Conservation (phyloP, 2,329 filamentous ascomycete species). For the Sclerotinia sclerotiorum region DNA sequence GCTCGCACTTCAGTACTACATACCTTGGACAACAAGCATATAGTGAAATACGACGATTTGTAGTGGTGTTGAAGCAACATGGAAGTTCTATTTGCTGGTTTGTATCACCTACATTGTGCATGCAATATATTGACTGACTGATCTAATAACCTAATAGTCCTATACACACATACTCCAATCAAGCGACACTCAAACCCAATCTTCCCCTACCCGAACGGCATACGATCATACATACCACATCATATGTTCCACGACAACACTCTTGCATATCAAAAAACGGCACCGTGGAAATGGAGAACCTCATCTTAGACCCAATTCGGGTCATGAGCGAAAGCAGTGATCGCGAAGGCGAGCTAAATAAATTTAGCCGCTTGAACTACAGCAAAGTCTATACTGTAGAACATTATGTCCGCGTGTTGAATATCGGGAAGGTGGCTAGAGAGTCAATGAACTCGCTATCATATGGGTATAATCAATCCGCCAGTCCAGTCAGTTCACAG, state of each 20-base stretch:
- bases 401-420: conserved; percentile 29
- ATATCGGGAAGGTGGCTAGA: conserved; percentile 27
- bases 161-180: conserved; percentile 33
- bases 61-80: conserved; percentile 29
- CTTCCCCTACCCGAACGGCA: conserved; percentile 2
- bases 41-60: conserved; percentile 34
- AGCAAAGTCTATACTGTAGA: conserved; percentile 36
- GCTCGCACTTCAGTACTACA: conserved; percentile 22
- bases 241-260: neutral
- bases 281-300: conserved; percentile 17
- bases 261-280: neutral
- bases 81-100: conserved; percentile 34
- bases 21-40: conserved; percentile 27
- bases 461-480: too few relatives aligned
- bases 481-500: neutral
- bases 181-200: conserved; percentile 34
- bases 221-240: conserved; percentile 18
- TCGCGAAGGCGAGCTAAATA: neutral
- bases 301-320: conserved; percentile 30
- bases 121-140: neutral
- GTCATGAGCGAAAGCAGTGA: conserved; percentile 25
- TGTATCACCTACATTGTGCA: neutral
- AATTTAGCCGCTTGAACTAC: conserved; percentile 33
- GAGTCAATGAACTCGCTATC: neutral
- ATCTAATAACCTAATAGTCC: conserved; percentile 20